Evolutionary conservation across 2,329 filamentous ascomycete genomes (phyloP), one percentile per base, ranked within the genome.

Genomic region (Chaetomium olivaceum): DNA sequence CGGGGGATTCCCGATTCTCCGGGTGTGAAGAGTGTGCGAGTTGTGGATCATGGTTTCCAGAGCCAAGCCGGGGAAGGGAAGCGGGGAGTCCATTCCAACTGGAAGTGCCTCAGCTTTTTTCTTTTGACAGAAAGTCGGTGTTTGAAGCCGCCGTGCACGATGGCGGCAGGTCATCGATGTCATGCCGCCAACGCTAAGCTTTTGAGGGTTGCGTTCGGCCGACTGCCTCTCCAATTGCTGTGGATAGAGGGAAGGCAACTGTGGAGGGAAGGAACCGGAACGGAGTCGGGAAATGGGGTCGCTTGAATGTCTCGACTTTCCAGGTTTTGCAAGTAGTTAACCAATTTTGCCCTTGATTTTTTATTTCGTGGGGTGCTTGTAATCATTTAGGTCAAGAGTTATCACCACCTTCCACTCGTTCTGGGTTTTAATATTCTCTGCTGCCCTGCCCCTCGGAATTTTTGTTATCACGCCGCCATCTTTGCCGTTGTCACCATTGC

Each of bases 101-200:
- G 39, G 39, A 43, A 43, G 46, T 48, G 5, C n/a, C 7, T 48
- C 11, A 29, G 5, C 14, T 57, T 31, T 23, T 21, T 27, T 21
- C 16, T 27, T 21, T 21, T 5, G 8, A 48, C 21, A n/a, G 23
- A 56, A 36, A n/a, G 43, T 64, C 62, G 62, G 62, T 2, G 58
- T 43, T 61, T 57, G 50, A 9, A 43, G 29, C 16, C 31, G 39
- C 62, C 62, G 62, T 61, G 36, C 29, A 5, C 62, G 62, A 60
- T 21, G 46, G 19, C 33, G 33, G 33, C 33, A n/a, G 23, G 59
- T 50, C 36, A 59, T 54, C 56, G 57, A 57, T 57, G 58, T 57
- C 51, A 64, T 65, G 58, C 4, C 8, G 23, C 39, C 25, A 25
- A 27, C 63, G 63, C 63, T 65, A 65, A 48, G 25, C 23, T 43